phyloP scores from a whole-genome alignment of 2,329 filamentous ascomycete species.

The Chaetothyriales sp. region DNA sequence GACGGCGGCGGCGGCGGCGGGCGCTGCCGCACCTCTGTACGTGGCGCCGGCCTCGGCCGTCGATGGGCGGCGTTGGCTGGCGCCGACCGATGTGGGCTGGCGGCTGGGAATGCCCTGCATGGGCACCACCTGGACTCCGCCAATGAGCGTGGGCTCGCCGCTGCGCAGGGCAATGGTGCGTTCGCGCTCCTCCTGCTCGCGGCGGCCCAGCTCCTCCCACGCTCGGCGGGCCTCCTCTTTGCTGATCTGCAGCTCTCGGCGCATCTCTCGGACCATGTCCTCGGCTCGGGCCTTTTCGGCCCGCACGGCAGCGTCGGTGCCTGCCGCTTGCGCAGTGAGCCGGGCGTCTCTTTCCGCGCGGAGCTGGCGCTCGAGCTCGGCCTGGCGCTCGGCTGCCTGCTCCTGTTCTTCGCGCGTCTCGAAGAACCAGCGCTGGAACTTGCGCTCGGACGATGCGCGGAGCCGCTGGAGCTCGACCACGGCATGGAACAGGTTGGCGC shows the following conservation, averaged over 20 bases:
- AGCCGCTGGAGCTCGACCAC: slow-evolving; percentile 91
- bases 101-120: slow-evolving; percentile 59
- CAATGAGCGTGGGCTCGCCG: slow-evolving; percentile 76
- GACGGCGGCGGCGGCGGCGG: slow-evolving; percentile 4
- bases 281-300: slow-evolving; percentile 57
- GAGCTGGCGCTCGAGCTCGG: slow-evolving; percentile 62
- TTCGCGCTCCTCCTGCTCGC: slow-evolving; percentile 86
- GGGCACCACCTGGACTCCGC: slow-evolving; percentile 87
- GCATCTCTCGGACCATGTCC: slow-evolving; percentile 75
- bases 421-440: slow-evolving; percentile 98
- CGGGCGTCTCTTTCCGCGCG: slow-evolving; percentile 59
- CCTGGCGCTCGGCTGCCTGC: slow-evolving; percentile 66
- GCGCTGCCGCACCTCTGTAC: slow-evolving; percentile 19
- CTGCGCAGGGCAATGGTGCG: slow-evolving; percentile 71
- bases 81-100: slow-evolving; percentile 27
- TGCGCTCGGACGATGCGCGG: slow-evolving; percentile 86
- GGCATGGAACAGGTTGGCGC: slow-evolving; percentile 92
- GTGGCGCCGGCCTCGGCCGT: slow-evolving; percentile 31
- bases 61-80: slow-evolving; percentile 28
- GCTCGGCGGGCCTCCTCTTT: slow-evolving; percentile 91
- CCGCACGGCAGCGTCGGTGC: slow-evolving; percentile 51
- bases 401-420: slow-evolving; percentile 85
- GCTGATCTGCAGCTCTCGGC: slow-evolving; percentile 81
- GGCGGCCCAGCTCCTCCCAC: slow-evolving; percentile 90
- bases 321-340: slow-evolving; percentile 31